Percentiles rank a stretch among this genome's conserved stretches.
Conservation (phyloP, 805 yeast genomes). For the Kodamaea laetipori region DNA sequence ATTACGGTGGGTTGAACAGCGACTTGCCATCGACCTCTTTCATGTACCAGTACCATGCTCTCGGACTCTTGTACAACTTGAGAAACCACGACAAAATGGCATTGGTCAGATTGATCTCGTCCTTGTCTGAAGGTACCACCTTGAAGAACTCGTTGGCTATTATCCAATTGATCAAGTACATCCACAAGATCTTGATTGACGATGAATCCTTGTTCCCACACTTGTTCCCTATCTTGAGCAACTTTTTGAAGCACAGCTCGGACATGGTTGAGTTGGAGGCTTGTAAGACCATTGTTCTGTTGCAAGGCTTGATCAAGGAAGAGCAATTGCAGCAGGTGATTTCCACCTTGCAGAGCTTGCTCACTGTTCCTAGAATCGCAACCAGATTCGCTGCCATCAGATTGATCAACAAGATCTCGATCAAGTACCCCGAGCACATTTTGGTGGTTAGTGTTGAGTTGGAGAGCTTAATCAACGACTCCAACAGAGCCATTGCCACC, state of each 20-base stretch:
- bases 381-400: slow-evolving; percentile 93
- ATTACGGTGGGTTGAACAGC: slow-evolving; percentile 53
- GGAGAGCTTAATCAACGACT: slow-evolving; percentile 82
- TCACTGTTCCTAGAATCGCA: slow-evolving; percentile 86
- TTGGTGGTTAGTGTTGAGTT: slow-evolving; percentile 81
- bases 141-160: slow-evolving; percentile 82
- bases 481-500: slow-evolving; percentile 90
- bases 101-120: slow-evolving; percentile 83
- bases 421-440: slow-evolving; percentile 76
- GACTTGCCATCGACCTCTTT: slow-evolving; percentile 67
- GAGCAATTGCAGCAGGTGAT: slow-evolving; percentile 74
- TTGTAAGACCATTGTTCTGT: slow-evolving; percentile 66
- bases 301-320: slow-evolving; percentile 55
- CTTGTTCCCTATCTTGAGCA: slow-evolving; percentile 64
- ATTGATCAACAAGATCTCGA: slow-evolving; percentile 80
- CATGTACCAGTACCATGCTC: slow-evolving; percentile 93
- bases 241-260: slow-evolving; percentile 75
- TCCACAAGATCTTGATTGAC: slow-evolving; percentile 69
- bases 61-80: slow-evolving; percentile 85
- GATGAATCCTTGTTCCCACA: slow-evolving; percentile 64
- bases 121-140: slow-evolving; percentile 59
- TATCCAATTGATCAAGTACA: slow-evolving; percentile 80
- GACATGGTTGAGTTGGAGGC: slow-evolving; percentile 94
- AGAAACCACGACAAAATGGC: slow-evolving; percentile 94
- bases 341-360: slow-evolving; percentile 68